These are phyloP conservation scores for Calonectria pteridis DNA, from an alignment of 2,329 filamentous ascomycete species.

Conservation along the genomic window DNA sequence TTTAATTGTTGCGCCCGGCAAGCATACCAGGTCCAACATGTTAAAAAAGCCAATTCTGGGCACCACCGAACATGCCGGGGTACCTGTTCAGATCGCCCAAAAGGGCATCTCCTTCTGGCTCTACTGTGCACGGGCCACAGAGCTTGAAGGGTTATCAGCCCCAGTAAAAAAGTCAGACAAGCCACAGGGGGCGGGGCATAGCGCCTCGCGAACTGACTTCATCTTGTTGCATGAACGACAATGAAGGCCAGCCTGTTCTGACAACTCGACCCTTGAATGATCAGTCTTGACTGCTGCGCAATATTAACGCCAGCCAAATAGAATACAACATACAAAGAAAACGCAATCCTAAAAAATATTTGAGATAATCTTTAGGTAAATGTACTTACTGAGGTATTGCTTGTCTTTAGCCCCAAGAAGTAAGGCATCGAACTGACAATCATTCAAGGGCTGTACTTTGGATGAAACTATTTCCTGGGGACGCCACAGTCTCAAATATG, in stretches of 20 bases:
- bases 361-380: neutral
- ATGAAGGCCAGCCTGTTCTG: neutral
- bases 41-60: neutral
- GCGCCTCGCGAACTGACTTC: neutral
- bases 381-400: neutral
- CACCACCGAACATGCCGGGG: neutral
- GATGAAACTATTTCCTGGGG: neutral
- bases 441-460: too few relatives aligned
- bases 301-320: neutral
- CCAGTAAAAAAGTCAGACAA: constrained; percentile 9
- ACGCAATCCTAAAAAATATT: neutral
- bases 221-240: neutral
- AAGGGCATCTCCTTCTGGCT: neutral
- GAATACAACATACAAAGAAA: neutral
- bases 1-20: neutral
- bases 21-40: neutral
- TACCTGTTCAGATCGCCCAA: neutral
- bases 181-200: neutral
- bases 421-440: too few relatives aligned
- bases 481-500: neutral
- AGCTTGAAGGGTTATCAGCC: neutral
- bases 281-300: neutral
- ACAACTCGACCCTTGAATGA: neutral
- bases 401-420: too few relatives aligned
- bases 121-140: neutral